Evolutionary conservation across 768 basidiomycete species (phyloP).

Genomic region (Pleurotus djamor): DNA sequence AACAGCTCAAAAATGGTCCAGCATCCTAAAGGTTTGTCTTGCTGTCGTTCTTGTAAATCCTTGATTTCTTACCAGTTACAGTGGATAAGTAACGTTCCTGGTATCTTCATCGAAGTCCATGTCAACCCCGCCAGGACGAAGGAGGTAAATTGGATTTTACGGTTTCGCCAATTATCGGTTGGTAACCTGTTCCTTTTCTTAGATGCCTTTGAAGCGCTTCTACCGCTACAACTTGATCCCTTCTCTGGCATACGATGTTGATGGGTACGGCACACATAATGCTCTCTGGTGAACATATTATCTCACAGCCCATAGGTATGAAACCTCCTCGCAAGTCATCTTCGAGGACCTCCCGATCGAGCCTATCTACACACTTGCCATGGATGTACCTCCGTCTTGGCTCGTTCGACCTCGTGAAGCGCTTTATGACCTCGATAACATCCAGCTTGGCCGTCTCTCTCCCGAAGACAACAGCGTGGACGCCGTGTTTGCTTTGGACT

Average conservation of each 20-base stretch:
- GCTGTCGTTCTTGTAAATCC: background rate
- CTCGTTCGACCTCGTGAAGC: conserved; percentile 89
- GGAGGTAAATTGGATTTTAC: conserved; percentile 52
- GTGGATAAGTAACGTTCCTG: conserved; percentile 67
- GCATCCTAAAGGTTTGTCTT: conserved; percentile 62
- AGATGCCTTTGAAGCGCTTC: conserved; percentile 92
- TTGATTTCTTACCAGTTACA: conserved; percentile 17
- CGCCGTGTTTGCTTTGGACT: conserved; percentile 85
- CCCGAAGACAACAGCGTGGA: conserved; percentile 60
- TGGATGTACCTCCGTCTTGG: conserved; percentile 93
- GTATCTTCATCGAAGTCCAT: conserved; percentile 71
- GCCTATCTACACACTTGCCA: conserved; percentile 90
- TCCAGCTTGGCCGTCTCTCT: conserved; percentile 72
- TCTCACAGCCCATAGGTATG: conserved; percentile 36
- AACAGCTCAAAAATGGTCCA: conserved; percentile 82
- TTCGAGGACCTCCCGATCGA: conserved; percentile 80
- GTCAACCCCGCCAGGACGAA: conserved; percentile 66
- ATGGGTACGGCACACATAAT: conserved; percentile 51
- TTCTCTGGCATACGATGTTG: conserved; percentile 57
- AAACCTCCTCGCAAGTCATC: conserved; percentile 51
- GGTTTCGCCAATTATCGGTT: background rate
- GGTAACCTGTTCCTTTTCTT: background rate
- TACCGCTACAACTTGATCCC: conserved; percentile 76
- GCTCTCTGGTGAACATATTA: background rate
- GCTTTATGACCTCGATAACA: conserved; percentile 92